A percentile compares a stretch with the other conserved stretches of the same genome.
phyloP scores from a whole-genome alignment of 805 yeast species.

The Clavispora vitiphila region DNA sequence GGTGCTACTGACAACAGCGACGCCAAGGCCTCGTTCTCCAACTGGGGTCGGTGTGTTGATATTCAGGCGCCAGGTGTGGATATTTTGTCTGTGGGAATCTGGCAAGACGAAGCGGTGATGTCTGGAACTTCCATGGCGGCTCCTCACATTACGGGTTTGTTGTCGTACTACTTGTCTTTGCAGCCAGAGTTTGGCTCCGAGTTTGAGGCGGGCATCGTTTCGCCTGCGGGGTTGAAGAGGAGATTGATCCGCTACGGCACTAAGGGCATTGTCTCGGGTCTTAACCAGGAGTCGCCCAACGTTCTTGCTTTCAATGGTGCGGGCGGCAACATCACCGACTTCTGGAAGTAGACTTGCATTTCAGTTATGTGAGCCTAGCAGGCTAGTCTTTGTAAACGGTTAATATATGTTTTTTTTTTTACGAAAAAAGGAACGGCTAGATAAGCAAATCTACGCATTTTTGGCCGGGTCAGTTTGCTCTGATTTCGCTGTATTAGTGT shows the following conservation, averaged over 20 bases:
- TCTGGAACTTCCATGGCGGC: conserved; percentile 84
- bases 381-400: not conserved
- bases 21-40: conserved; percentile 90
- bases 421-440: not conserved
- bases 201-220: conserved; percentile 41
- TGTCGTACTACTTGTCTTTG: conserved; percentile 43
- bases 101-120: conserved; percentile 19
- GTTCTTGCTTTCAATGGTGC: conserved; percentile 39
- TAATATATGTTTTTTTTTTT: not conserved
- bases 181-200: conserved; percentile 16
- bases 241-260: conserved; percentile 44
- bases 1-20: conserved; percentile 92
- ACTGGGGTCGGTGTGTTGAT: conserved; percentile 94
- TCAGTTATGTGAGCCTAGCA: not conserved
- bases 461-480: too few species aligned
- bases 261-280: conserved; percentile 40
- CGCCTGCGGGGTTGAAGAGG: conserved; percentile 35
- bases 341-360: conserved; percentile 14
- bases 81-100: conserved; percentile 49
- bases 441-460: too few species aligned
- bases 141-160: conserved; percentile 67
- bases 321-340: conserved; percentile 11
- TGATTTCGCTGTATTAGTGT: too few species aligned
- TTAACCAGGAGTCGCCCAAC: conserved; percentile 58
- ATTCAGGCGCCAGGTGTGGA: conserved; percentile 95